Conservation (phyloP, 768 basidiomycete genomes). For the Russula sp. region DNA sequence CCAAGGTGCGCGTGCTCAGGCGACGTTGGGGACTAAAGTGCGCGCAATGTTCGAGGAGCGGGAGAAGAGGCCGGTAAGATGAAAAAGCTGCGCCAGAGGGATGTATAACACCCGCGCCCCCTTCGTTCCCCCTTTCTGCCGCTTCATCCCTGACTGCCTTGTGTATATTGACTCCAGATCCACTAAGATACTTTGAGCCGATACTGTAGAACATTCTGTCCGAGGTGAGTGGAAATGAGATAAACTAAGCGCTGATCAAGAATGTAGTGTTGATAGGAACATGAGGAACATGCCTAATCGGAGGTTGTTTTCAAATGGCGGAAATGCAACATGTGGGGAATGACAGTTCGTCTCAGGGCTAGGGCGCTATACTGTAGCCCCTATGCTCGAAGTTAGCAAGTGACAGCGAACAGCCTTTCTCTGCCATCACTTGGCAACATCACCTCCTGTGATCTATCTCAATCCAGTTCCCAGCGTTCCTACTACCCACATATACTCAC, state of each 20-base stretch:
- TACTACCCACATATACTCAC: not conserved
- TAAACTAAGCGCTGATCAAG: not conserved
- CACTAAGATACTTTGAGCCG: not conserved
- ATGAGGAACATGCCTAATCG: not conserved
- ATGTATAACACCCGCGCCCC: not conserved
- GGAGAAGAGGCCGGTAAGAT: not conserved
- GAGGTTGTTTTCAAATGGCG: not conserved
- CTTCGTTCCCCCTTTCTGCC: not conserved
- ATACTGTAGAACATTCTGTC: not conserved
- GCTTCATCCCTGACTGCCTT: not conserved
- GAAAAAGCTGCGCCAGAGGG: not conserved
- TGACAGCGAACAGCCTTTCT: not conserved
- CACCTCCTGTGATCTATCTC: not conserved
- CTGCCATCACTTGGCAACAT: not conserved
- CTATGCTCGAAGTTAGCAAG: not conserved
- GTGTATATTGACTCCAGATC: not conserved
- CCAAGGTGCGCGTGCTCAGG: not conserved
- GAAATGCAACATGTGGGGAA: conserved; percentile 1
- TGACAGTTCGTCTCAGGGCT: not conserved
- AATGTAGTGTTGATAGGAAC: not conserved
- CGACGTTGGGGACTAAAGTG: not conserved
- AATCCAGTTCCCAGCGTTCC: not conserved
- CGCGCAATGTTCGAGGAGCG: not conserved
- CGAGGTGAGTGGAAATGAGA: not conserved
- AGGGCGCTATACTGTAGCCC: not conserved